Conservation (phyloP, 305 asterid genomes). For the Vinca major region DNA sequence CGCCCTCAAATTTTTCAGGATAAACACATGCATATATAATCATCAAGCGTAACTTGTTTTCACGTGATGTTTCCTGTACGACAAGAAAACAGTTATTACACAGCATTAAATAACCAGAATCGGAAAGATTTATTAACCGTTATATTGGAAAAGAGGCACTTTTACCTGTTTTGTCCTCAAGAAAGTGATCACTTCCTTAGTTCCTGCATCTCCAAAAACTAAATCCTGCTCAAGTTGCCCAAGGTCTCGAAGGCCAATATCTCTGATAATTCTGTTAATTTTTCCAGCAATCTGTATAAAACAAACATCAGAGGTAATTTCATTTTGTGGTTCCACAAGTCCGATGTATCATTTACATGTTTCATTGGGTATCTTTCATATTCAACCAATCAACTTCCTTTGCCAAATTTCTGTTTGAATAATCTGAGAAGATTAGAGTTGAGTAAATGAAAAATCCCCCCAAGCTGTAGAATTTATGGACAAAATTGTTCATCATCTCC, state of each 20-base stretch:
- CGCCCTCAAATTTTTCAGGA: slow-evolving; percentile 97
- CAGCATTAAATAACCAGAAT: slow-evolving; percentile 8
- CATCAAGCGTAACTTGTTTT: slow-evolving; percentile 79
- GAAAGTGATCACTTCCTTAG: slow-evolving; percentile 77
- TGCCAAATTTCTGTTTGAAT: background rate
- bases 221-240: slow-evolving; percentile 98
- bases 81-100: slow-evolving; percentile 16
- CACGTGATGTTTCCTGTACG: slow-evolving; percentile 47
- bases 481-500: background rate
- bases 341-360: slow-evolving; percentile 3
- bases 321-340: background rate
- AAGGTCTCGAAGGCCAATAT: slow-evolving; percentile 66
- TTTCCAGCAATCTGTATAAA: slow-evolving; percentile 83
- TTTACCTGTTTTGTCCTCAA: slow-evolving; percentile 56
- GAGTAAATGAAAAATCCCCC: background rate
- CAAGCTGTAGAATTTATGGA: background rate
- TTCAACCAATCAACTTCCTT: background rate
- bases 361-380: background rate
- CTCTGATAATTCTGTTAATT: slow-evolving; percentile 58
- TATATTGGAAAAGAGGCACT: slow-evolving; percentile 8
- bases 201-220: slow-evolving; percentile 98
- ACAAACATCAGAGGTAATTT: slow-evolving; percentile 9
- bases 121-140: slow-evolving; percentile 11
- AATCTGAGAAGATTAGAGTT: background rate
- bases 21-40: slow-evolving; percentile 73